phyloP scores from a whole-genome alignment of 2,329 filamentous ascomycete genomes.

The Cladophialophora immunda region DNA sequence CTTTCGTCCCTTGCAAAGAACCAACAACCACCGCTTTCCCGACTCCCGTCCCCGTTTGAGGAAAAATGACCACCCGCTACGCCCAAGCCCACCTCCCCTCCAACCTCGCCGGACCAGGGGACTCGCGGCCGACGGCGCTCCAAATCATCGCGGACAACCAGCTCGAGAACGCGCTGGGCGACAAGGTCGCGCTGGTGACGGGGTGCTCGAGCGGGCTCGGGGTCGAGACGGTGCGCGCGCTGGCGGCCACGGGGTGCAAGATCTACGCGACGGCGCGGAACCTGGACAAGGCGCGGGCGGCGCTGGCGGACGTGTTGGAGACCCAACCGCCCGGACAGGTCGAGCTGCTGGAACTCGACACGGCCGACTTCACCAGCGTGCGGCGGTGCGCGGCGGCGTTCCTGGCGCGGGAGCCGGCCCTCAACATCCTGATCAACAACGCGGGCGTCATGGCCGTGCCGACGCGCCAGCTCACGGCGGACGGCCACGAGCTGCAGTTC shows the following conservation, averaged over 20 bases:
- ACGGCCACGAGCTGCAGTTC: slow-evolving; percentile 63
- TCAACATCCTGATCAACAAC: slow-evolving; percentile 56
- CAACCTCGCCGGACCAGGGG: slow-evolving; percentile 38
- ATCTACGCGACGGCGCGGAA: slow-evolving; percentile 50
- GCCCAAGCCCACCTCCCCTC: slow-evolving; percentile 37
- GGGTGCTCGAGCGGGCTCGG: slow-evolving; percentile 52
- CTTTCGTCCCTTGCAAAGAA: too few relatives aligned
- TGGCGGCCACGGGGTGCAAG: slow-evolving; percentile 49
- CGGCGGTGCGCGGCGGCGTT: slow-evolving; percentile 43
- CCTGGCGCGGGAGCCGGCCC: slow-evolving; percentile 40
- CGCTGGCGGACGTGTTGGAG: slow-evolving; percentile 41
- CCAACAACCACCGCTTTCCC: too few relatives aligned
- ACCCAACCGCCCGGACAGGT: slow-evolving; percentile 37
- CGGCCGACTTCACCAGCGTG: slow-evolving; percentile 46
- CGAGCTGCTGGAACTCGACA: slow-evolving; percentile 47
- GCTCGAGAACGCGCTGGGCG: slow-evolving; percentile 35
- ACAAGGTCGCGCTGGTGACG: slow-evolving; percentile 51
- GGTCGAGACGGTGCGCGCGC: slow-evolving; percentile 50
- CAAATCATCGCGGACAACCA: slow-evolving; percentile 42
- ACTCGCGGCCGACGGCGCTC: slow-evolving; percentile 38
- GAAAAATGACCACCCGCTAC: slow-evolving; percentile 40
- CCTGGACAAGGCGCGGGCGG: slow-evolving; percentile 45
- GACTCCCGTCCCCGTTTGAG: too few relatives aligned
- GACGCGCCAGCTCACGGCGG: slow-evolving; percentile 47
- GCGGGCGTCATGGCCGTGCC: slow-evolving; percentile 57